phyloP scores from a whole-genome alignment of 1,139 yeast species.

The Suhomyces bokatorum region DNA sequence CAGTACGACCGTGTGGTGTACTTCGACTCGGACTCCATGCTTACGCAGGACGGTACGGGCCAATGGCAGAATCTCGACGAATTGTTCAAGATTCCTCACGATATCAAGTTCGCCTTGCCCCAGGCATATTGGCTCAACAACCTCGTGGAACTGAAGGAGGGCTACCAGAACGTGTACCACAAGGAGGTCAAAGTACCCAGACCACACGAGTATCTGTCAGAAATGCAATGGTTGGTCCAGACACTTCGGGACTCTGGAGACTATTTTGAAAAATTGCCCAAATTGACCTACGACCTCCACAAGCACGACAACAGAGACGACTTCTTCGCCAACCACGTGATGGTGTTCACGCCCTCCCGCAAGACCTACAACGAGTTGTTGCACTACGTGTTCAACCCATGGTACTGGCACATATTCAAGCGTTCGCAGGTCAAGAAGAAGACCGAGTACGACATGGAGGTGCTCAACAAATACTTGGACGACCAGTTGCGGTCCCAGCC shows the following conservation, averaged over 20 bases:
- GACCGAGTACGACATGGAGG: slow-evolving; percentile 52
- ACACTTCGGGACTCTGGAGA: slow-evolving; percentile 1
- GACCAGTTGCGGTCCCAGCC: slow-evolving; percentile 16
- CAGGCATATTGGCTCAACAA: slow-evolving; percentile 41
- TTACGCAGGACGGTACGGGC: slow-evolving; percentile 19
- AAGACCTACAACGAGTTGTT: slow-evolving; percentile 29
- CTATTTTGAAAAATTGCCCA: slow-evolving; percentile 18
- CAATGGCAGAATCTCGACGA: slow-evolving; percentile 31
- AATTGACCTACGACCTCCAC: slow-evolving; percentile 29
- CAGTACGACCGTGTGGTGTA: slow-evolving; percentile 43
- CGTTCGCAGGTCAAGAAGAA: slow-evolving; percentile 22
- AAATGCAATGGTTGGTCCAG: slow-evolving; percentile 11
- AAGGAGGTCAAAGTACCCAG: slow-evolving; percentile 20
- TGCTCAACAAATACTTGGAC: slow-evolving; percentile 39
- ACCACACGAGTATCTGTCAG: slow-evolving; percentile 7
- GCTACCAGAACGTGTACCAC: slow-evolving; percentile 14
- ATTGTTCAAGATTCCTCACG: slow-evolving; percentile 31
- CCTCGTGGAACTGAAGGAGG: slow-evolving; percentile 14
- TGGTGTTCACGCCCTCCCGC: slow-evolving; percentile 45
- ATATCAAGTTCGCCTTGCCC: slow-evolving; percentile 34
- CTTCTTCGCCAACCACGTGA: slow-evolving; percentile 45
- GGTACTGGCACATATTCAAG: slow-evolving; percentile 30
- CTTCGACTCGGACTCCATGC: slow-evolving; percentile 47
- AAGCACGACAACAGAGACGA: slow-evolving; percentile 31
- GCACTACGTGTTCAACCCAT: slow-evolving; percentile 33